Evolutionary conservation across 2,329 filamentous ascomycete genomes (phyloP), one percentile per base, ranked within the genome.

Genomic region (Penicillium sp.): DNA sequence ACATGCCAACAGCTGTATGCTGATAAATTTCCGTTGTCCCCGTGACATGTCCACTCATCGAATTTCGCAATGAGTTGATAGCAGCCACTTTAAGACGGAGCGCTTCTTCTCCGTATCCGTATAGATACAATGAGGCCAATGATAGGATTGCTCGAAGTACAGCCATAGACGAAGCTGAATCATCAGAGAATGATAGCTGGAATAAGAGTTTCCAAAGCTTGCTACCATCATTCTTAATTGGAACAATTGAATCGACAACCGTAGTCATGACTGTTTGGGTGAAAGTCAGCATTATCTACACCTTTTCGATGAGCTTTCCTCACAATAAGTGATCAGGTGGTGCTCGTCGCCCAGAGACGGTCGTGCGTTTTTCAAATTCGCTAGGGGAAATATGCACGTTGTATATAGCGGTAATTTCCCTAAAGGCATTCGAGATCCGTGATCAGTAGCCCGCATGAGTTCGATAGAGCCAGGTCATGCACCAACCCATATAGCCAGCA

Each of bases 151-250:
- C 47, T 13, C 47, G 40, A 9, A 54, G 21, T 3, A 54, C 52
- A n/a, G 52, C 52, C 47, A 54, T 54, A 9, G 52, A 54, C 1
- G 46, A 46, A 14, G 52, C 40, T 32, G 52, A 54, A 40, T 54
- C 52, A 27, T 54, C 52, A 3, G 46, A 54, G 31, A 54, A 54
- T 6, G 52, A 54, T 3, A 54, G 52, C n/a, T 54, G 46, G 34
- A 54, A 54, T 14, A 54, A n/a, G 13, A 54, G 38, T 42, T 54
- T 45, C 38, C 46, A 47, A 16, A 54, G 40, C 4, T 39, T 54
- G 14, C 45, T 4, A 5, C 52, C 52, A 46, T 54, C 52, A 2
- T 31, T 22, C 16, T 16, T 21, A 10, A 49, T 46, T 4, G 22
- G 46, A 4, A 24, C 34, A 2, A 54, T 34, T 5, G 52, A 46